A percentile compares a stretch with the other conserved stretches of the same genome.
Evolutionary conservation across 345 rosid genomes (phyloP).

Genomic region (Citrus inodora): DNA sequence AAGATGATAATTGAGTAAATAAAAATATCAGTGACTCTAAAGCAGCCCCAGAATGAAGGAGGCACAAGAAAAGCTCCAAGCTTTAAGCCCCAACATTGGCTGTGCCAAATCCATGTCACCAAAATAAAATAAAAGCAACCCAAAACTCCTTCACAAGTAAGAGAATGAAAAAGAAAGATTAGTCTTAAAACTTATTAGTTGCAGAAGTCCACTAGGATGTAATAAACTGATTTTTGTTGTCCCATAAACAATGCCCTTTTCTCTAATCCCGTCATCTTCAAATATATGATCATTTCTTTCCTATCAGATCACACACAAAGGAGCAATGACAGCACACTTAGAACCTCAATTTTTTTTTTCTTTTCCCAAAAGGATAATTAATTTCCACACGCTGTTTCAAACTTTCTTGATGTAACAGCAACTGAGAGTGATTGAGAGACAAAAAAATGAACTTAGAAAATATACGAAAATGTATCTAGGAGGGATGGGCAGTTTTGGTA

Average conservation of each 20-base stretch:
- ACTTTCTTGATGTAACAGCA: not conserved
- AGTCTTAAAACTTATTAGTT: not conserved
- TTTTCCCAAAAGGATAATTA: too few species aligned
- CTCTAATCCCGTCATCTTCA: not conserved
- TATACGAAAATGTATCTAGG: not conserved
- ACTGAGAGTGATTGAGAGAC: not conserved
- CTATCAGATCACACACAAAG: not conserved
- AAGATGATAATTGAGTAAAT: not conserved
- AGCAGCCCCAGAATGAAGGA: not conserved
- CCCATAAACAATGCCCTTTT: not conserved
- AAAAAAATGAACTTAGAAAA: not conserved
- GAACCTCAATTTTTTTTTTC: not conserved
- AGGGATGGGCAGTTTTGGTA: not conserved
- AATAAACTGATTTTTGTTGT: not conserved
- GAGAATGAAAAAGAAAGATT: not conserved
- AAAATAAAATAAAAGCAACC: too few species aligned
- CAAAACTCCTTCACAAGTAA: too few species aligned
- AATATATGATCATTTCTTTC: not conserved
- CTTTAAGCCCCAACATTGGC: not conserved
- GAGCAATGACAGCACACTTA: not conserved
- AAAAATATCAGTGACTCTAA: not conserved
- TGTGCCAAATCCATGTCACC: not conserved
- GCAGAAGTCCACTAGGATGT: not conserved
- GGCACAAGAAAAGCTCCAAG: not conserved
- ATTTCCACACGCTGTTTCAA: not conserved